Percentiles rank a stretch among this genome's conserved stretches.
Conservation (phyloP, 2,329 filamentous ascomycete species). For the Pestalotiopsis sp. region DNA sequence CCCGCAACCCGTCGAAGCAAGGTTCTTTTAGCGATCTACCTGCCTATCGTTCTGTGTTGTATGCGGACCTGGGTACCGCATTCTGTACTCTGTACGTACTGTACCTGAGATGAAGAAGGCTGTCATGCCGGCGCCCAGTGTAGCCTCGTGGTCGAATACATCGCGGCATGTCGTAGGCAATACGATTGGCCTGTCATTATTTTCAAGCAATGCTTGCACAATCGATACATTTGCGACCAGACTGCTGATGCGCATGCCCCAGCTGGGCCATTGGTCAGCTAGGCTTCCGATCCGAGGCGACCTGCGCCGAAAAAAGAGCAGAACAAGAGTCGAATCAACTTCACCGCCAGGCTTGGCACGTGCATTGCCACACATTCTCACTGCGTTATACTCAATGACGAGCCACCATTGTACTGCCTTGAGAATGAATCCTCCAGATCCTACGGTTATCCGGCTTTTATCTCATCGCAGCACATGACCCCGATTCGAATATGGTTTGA, state of each 20-base stretch:
- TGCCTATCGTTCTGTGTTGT: not conserved
- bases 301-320: not conserved
- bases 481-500: not conserved
- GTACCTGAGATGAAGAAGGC: not conserved
- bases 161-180: not conserved
- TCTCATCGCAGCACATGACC: not conserved
- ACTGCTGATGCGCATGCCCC: not conserved
- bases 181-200: not conserved
- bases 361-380: slow-evolving; percentile 5
- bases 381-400: not conserved
- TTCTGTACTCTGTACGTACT: not conserved
- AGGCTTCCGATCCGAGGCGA: not conserved
- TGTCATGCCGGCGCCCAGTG: not conserved
- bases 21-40: not conserved
- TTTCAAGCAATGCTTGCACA: not conserved
- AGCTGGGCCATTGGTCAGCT: not conserved
- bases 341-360: slow-evolving; percentile 13
- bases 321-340: not conserved
- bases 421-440: not conserved
- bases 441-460: slow-evolving; percentile 1
- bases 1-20: not conserved
- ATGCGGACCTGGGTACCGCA: too few species aligned
- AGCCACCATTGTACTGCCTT: not conserved
- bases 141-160: not conserved
- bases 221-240: not conserved